Base-by-base conservation (phyloP, 768 basidiomycete species). In the Dacryopinax spathularia region DNA sequence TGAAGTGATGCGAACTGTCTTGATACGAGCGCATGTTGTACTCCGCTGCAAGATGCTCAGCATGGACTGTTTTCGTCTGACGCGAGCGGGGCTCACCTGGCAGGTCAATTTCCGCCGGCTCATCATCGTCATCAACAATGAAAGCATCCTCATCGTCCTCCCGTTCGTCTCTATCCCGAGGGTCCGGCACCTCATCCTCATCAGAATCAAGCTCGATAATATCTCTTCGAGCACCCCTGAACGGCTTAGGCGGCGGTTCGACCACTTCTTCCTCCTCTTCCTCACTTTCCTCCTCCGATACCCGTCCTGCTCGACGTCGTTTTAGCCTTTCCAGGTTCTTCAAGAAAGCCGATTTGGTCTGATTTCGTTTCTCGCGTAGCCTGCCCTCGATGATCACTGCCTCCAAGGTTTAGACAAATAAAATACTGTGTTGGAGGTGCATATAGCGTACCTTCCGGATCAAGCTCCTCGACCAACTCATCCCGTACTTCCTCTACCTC, bases 11-110 rank as follows among this genome's bases (percentile, higher is more conserved):
- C 15, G 81, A 75, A 20, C 88, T 77, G 68, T 89, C 87, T 70
- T 91, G 84, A 70, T 87, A 85, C 1, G 84, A 79, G 62, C 81
- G 81, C 84, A 88, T 84, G 72, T 89, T 91, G 75, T 90, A 95
- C 68, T 86, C 82, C 61, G 78, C 77, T 67, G 69, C 66, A 0
- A 68, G 65, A n/a, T n/a, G n/a, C n/a, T n/a, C n/a, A n/a, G n/a
- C n/a, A n/a, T n/a, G n/a, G n/a, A n/a, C n/a, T n/a, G n/a, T n/a
- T n/a, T n/a, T n/a, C n/a, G n/a, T n/a, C n/a, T n/a, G n/a, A n/a
- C n/a, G n/a, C n/a, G n/a, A n/a, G n/a, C n/a, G n/a, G n/a, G n/a
- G n/a, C n/a, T 4, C 25, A 44, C 36, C 41, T 9, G 89, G 90
- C n/a, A 91, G 77, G 34, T 79, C 73, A 20, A 80, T 73, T 2